Evolutionary conservation across 2,329 filamentous ascomycete species (phyloP).

Genomic region (Fusarium robinianum): DNA sequence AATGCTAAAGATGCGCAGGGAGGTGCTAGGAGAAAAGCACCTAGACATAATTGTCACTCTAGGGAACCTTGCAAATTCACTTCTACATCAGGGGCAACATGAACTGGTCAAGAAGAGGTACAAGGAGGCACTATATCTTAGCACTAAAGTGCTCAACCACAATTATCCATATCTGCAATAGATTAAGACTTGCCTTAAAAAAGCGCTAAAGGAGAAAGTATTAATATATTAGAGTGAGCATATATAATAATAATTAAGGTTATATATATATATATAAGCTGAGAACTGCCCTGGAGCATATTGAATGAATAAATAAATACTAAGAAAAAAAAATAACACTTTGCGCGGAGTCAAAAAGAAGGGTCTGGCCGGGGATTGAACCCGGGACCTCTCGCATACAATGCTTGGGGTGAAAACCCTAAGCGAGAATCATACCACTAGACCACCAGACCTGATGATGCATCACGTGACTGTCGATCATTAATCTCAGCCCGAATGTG

Average conservation of each 20-base stretch:
- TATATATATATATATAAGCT: too few species aligned
- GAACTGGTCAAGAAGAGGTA: not conserved
- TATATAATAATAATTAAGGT: too few species aligned
- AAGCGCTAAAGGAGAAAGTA: not conserved
- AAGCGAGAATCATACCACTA: conserved; percentile 75
- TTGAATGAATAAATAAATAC: too few species aligned
- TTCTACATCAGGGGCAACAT: not conserved
- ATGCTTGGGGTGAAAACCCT: too few species aligned
- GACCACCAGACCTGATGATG: conserved; percentile 63
- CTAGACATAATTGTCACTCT: not conserved
- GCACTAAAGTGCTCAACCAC: not conserved
- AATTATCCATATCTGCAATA: not conserved
- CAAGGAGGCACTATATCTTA: not conserved
- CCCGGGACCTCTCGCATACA: conserved; percentile 54
- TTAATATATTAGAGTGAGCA: too few species aligned
- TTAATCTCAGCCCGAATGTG: too few species aligned
- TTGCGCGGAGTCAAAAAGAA: too few species aligned
- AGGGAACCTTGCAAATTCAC: not conserved
- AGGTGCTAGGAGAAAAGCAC: not conserved
- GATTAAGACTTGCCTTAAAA: not conserved
- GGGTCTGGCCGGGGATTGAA: conserved; percentile 53
- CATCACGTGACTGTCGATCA: too few species aligned
- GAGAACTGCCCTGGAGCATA: too few species aligned
- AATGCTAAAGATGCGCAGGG: not conserved
- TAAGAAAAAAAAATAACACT: too few species aligned